Conservation (phyloP, 2,329 filamentous ascomycete genomes). For the Scedosporium aurantiacum region DNA sequence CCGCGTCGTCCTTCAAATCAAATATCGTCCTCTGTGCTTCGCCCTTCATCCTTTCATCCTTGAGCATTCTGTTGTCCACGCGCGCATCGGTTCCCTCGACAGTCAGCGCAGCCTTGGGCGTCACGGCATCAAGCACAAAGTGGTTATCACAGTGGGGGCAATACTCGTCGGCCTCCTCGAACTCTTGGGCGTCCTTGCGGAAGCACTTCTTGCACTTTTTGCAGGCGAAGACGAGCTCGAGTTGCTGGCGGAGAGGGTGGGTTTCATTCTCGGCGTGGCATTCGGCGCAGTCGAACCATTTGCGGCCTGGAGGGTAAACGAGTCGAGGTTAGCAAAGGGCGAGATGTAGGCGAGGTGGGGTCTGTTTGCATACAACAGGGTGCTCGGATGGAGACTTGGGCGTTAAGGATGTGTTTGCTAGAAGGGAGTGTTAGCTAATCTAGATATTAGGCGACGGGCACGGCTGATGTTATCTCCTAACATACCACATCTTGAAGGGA, state of each 20-base stretch:
- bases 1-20: slow-evolving; percentile 61
- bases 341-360: background rate
- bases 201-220: slow-evolving; percentile 99
- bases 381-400: slow-evolving; percentile 89
- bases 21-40: slow-evolving; percentile 54
- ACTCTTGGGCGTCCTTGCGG: slow-evolving; percentile 82
- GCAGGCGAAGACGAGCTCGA: slow-evolving; percentile 92
- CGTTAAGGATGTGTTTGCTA: slow-evolving; percentile 97
- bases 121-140: slow-evolving; percentile 81
- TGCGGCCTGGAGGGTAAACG: slow-evolving; percentile 50
- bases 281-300: slow-evolving; percentile 98
- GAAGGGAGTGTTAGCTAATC: background rate
- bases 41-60: slow-evolving; percentile 66
- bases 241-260: slow-evolving; percentile 63
- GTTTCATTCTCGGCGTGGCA: slow-evolving; percentile 76
- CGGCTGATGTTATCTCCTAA: background rate
- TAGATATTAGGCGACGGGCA: no score
- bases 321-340: background rate
- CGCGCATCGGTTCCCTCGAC: slow-evolving; percentile 87
- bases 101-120: slow-evolving; percentile 70
- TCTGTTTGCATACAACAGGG: slow-evolving; percentile 65
- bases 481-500: background rate
- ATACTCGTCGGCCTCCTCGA: slow-evolving; percentile 96
- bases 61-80: slow-evolving; percentile 81
- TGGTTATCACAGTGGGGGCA: slow-evolving; percentile 99